Evolutionary conservation across 1,139 yeast species (phyloP), one percentile per base, ranked within the genome.

Genomic region (Hanseniaspora uvarum): DNA sequence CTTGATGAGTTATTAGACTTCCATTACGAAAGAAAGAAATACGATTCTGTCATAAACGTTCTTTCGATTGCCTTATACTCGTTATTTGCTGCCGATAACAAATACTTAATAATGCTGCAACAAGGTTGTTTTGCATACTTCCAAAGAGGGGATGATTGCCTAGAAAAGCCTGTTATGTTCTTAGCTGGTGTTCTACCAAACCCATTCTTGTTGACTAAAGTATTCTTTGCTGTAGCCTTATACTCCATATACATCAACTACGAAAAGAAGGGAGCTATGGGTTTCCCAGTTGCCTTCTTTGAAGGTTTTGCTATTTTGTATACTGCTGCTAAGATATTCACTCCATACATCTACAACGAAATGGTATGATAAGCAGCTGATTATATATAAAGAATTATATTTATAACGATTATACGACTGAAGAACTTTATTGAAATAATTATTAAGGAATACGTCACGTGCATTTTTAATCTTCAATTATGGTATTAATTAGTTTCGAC

Each of bases 111-210:
- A 59, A 77, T 86, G 44, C 73, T 92, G 59, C 97, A 89, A 70
- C 72, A 71, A 52, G 99, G 98, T 11, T 92, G 98, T 68, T 88
- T 88, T 75, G 72, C 73, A 58, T 92, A 94, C 69, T 88, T 92
- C 72, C 70, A 75, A 65, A 75, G 79, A 54, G 98, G 97, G 36
- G 97, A 96, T 19, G 80, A 75, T 54, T 84, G 89, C 63, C 79
- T 86, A 26, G 66, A 70, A 21, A 84, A 84, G 11, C 98, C 99
- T 11, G 83, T 87, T 55, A 83, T 88, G 5, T 77, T 94, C 63
- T 75, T 94, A 56, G 77, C 92, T 54, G 98, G 97, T 10, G 75
- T 86, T 65, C 69, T 79, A 56, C 94, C 95, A 46, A 76, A 74
- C 62, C 95, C 96, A 24, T 71, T 78, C 68, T 65, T 80, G 46